phyloP scores from a whole-genome alignment of 768 basidiomycete species.

The Boletus rex-veris region DNA sequence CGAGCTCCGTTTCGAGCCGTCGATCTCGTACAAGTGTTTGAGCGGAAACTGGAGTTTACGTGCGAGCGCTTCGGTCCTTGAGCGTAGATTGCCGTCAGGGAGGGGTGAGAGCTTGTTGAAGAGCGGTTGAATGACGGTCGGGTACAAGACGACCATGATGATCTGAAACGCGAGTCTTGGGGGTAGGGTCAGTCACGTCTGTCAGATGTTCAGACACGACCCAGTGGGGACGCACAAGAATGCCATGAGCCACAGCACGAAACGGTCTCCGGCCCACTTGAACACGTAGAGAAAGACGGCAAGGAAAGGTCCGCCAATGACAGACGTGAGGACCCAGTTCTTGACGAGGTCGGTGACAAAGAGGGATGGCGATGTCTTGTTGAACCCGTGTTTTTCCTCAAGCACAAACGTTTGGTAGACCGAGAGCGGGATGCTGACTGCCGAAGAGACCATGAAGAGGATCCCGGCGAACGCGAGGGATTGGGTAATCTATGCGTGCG shows the following conservation, averaged over 20 bases:
- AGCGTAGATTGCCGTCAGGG: constrained; percentile 68
- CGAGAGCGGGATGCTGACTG: constrained; percentile 72
- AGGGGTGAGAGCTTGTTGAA: constrained; percentile 97
- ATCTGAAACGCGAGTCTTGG: constrained; percentile 77
- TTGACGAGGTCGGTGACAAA: constrained; percentile 83
- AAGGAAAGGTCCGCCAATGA: constrained; percentile 81
- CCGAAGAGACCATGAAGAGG: constrained; percentile 59
- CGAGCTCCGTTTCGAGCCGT: constrained; percentile 92
- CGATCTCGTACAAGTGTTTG: constrained; percentile 94
- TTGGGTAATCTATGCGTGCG: constrained; percentile 51
- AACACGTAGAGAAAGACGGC: constrained; percentile 86
- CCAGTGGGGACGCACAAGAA: constrained; percentile 57
- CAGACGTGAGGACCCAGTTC: constrained; percentile 65
- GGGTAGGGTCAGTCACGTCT: neutral
- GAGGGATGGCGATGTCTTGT: constrained; percentile 79
- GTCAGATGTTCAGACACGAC: too few relatives aligned
- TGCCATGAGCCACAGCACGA: constrained; percentile 90
- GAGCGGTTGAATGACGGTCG: constrained; percentile 86
- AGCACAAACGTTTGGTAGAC: constrained; percentile 90
- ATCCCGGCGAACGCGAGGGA: constrained; percentile 75
- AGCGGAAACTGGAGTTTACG: constrained; percentile 86
- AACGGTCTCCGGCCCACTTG: constrained; percentile 89
- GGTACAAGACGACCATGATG: constrained; percentile 77
- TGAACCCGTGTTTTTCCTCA: constrained; percentile 95
- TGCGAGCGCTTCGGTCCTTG: constrained; percentile 74